These are phyloP conservation scores for Hordeum marinum DNA, from an alignment of 176 grass and related monocot species.

Conservation along the genomic window DNA sequence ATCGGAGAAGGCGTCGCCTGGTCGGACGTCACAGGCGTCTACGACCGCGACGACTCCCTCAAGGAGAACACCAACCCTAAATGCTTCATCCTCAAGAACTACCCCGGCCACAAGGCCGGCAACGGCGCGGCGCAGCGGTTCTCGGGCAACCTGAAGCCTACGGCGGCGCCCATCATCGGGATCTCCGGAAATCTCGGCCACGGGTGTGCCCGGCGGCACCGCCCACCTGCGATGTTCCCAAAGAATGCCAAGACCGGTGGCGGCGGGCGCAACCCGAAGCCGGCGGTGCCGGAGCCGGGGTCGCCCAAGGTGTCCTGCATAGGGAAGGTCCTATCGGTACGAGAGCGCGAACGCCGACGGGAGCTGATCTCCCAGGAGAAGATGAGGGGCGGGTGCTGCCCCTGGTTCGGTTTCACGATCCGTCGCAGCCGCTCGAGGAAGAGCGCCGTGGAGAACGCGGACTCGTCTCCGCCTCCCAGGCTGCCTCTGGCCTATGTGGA, in stretches of 20 bases:
- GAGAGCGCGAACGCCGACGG: slow-evolving; percentile 4
- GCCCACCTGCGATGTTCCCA: slow-evolving; percentile 54
- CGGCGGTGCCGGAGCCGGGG: slow-evolving; percentile 53
- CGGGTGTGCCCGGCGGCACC: slow-evolving; percentile 16
- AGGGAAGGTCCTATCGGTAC: slow-evolving; percentile 75
- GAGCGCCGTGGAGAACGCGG: slow-evolving; percentile 21
- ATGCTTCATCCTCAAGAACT: slow-evolving; percentile 43
- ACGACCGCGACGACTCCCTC: slow-evolving; percentile 81
- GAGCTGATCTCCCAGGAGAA: neutral
- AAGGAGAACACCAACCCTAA: slow-evolving; percentile 97
- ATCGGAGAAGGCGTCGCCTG: slow-evolving; percentile 52
- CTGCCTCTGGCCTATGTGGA: neutral
- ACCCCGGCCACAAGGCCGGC: neutral
- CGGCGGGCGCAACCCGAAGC: slow-evolving; percentile 45
- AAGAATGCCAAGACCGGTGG: slow-evolving; percentile 42
- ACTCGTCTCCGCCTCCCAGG: slow-evolving; percentile 28
- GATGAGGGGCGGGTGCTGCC: slow-evolving; percentile 40
- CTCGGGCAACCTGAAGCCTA: slow-evolving; percentile 63
- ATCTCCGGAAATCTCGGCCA: slow-evolving; percentile 41
- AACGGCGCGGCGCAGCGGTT: slow-evolving; percentile 52
- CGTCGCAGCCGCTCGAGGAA: slow-evolving; percentile 31
- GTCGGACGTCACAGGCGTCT: slow-evolving; percentile 54
- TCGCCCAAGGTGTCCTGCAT: slow-evolving; percentile 94
- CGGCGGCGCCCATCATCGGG: slow-evolving; percentile 54
- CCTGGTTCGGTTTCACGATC: slow-evolving; percentile 32